Conservation (phyloP, 2,329 filamentous ascomycete species). For the Plectosphaerella cucumerina region DNA sequence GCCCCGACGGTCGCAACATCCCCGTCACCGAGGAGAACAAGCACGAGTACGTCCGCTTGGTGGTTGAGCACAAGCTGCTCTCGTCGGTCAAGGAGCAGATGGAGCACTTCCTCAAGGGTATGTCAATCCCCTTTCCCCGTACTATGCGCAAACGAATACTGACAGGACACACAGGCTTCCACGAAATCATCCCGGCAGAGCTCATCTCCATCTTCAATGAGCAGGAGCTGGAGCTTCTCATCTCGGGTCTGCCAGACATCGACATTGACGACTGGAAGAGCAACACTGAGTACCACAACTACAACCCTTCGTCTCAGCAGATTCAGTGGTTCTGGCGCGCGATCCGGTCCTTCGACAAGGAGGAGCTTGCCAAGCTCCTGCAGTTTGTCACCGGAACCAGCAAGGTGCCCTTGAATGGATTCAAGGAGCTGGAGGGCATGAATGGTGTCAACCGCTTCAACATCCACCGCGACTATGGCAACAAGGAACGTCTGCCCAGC, state of each 20-base stretch:
- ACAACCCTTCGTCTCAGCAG: slow-evolving; percentile 87
- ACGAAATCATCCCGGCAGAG: slow-evolving; percentile 94
- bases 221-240: slow-evolving; percentile 92
- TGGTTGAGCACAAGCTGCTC: slow-evolving; percentile 90
- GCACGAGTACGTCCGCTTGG: slow-evolving; percentile 90
- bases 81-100: slow-evolving; percentile 93
- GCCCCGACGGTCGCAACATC: slow-evolving; percentile 84
- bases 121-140: slow-evolving; percentile 16
- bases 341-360: slow-evolving; percentile 95
- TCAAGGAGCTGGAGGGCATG: slow-evolving; percentile 99
- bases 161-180: slow-evolving; percentile 61
- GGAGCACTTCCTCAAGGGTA: slow-evolving; percentile 83
- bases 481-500: slow-evolving; percentile 90
- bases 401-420: slow-evolving; percentile 96
- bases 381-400: slow-evolving; percentile 98
- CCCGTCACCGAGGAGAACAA: slow-evolving; percentile 97
- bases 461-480: slow-evolving; percentile 96
- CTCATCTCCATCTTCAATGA: slow-evolving; percentile 97
- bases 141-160: too few relatives aligned
- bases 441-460: slow-evolving; percentile 98
- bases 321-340: slow-evolving; percentile 99
- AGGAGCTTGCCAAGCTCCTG: slow-evolving; percentile 93
- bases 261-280: slow-evolving; percentile 99
- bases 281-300: slow-evolving; percentile 98
- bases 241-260: slow-evolving; percentile 94